A percentile compares a stretch with the other conserved stretches of the same genome.
Conservation (phyloP, 2,329 filamentous ascomycete species). For the Akanthomyces muscarius region DNA sequence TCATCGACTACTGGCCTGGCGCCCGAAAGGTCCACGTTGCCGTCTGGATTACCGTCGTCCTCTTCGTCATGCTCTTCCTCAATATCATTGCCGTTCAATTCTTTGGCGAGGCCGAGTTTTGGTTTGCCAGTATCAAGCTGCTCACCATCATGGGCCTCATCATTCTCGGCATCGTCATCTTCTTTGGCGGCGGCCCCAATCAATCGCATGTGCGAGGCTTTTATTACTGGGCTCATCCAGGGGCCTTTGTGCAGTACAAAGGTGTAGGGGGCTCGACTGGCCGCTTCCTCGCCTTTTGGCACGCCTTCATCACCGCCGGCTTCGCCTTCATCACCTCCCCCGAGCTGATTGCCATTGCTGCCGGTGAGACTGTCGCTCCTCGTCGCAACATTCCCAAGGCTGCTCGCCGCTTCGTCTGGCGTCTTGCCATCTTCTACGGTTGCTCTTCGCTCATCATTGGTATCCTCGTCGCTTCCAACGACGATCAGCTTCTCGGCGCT, state of each 20-base stretch:
- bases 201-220: conserved; percentile 45
- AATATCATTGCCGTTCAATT: conserved; percentile 55
- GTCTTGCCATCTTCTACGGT: conserved; percentile 61
- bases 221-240: conserved; percentile 48
- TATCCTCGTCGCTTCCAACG: conserved; percentile 61
- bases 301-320: conserved; percentile 52
- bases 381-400: conserved; percentile 64
- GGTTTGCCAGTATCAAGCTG: conserved; percentile 58
- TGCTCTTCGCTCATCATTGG: conserved; percentile 59
- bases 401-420: conserved; percentile 57
- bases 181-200: conserved; percentile 52
- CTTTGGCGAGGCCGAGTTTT: conserved; percentile 60
- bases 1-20: conserved; percentile 55
- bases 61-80: conserved; percentile 49
- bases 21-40: conserved; percentile 47
- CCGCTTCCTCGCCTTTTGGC: conserved; percentile 55
- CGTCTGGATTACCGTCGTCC: conserved; percentile 57
- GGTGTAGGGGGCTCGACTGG: conserved; percentile 48
- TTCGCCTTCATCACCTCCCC: conserved; percentile 61
- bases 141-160: conserved; percentile 56
- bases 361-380: conserved; percentile 61
- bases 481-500: conserved; percentile 54
- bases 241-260: conserved; percentile 44
- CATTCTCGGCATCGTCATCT: conserved; percentile 52
- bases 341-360: conserved; percentile 61